A percentile compares a stretch with the other conserved stretches of the same genome.
These are phyloP conservation scores for Aurinia saxatilis DNA, from an alignment of 345 rosid genomes.

Conservation along the genomic window DNA sequence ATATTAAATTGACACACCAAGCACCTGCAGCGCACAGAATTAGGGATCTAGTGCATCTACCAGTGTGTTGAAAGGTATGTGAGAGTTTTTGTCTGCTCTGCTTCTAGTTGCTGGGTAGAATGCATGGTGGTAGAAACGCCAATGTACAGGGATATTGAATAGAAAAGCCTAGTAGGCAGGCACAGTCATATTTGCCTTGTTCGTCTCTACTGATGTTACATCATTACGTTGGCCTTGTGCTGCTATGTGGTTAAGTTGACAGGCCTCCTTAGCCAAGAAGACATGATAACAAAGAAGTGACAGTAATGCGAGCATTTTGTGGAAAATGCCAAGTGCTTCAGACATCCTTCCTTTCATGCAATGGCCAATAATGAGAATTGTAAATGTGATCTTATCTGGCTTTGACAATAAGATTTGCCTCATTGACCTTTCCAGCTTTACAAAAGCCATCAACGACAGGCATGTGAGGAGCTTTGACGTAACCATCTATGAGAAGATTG, in stretches of 20 bases:
- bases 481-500: constrained; percentile 78
- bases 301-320: constrained; percentile 61
- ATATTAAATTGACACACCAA: neutral
- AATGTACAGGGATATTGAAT: neutral
- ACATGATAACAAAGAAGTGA: constrained; percentile 61
- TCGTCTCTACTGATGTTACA: constrained; percentile 32
- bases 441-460: constrained; percentile 85
- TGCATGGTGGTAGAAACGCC: neutral
- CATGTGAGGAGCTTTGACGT: constrained; percentile 59
- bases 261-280: constrained; percentile 79
- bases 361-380: constrained; percentile 87
- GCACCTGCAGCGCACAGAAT: neutral
- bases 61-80: neutral
- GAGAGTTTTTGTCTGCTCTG: neutral
- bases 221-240: constrained; percentile 32
- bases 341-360: constrained; percentile 88
- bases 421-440: constrained; percentile 83
- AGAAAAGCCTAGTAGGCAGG: constrained; percentile 43
- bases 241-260: constrained; percentile 34
- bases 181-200: constrained; percentile 36
- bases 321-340: constrained; percentile 68
- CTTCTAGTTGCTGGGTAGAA: neutral
- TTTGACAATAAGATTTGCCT: constrained; percentile 56
- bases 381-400: constrained; percentile 88
- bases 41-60: constrained; percentile 8